Conservation (phyloP, 2,329 filamentous ascomycete genomes). For the Grosmannia clavigera region DNA sequence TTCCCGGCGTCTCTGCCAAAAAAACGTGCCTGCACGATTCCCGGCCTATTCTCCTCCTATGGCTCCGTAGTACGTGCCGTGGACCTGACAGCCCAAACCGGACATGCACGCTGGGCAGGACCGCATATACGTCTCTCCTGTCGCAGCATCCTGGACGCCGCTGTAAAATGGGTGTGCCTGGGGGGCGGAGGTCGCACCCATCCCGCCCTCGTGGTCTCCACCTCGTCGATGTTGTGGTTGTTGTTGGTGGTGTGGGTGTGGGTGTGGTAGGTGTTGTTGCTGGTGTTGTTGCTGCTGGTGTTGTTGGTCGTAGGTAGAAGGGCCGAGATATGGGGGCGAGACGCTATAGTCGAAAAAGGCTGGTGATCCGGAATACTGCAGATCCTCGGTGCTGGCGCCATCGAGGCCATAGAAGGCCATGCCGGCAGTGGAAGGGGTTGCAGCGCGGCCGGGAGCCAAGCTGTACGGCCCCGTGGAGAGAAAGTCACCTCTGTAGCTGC, state of each 20-base stretch:
- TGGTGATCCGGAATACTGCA: constrained; percentile 7
- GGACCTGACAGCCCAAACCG: constrained; percentile 10
- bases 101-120: constrained; percentile 9
- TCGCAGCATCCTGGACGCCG: background rate
- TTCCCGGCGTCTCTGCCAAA: background rate
- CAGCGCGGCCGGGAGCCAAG: background rate
- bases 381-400: constrained; percentile 8
- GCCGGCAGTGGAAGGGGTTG: background rate
- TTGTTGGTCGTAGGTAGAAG: background rate
- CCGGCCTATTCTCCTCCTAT: background rate
- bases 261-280: background rate
- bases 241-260: background rate
- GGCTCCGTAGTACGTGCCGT: constrained; percentile 9
- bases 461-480: background rate
- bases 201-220: background rate
- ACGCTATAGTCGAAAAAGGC: constrained; percentile 11
- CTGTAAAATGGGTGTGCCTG: background rate
- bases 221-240: background rate
- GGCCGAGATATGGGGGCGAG: constrained; percentile 8
- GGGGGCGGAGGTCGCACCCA: background rate
- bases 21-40: background rate
- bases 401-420: constrained; percentile 9
- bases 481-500: background rate
- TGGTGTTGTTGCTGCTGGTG: background rate
- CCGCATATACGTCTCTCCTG: background rate